Conservation (phyloP, 441 rosid genomes). For the Lepidium campestre region DNA sequence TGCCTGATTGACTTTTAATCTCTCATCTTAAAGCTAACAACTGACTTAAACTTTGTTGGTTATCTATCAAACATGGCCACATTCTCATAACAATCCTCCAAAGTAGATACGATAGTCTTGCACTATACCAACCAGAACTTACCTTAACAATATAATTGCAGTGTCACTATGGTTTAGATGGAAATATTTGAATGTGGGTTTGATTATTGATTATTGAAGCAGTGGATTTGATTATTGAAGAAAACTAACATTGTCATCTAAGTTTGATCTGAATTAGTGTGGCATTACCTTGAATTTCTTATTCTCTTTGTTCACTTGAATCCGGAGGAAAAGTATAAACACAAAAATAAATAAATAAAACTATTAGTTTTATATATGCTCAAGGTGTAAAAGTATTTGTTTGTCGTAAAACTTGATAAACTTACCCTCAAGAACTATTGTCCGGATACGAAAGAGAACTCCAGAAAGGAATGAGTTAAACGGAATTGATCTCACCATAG, state of each 20-base stretch:
- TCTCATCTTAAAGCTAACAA: neutral
- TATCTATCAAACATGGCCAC: neutral
- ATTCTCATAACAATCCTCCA: neutral
- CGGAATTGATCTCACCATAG: slow-evolving; percentile 89
- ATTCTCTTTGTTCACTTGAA: slow-evolving; percentile 98
- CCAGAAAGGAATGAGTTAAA: slow-evolving; percentile 96
- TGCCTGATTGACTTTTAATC: neutral
- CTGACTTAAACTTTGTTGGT: neutral
- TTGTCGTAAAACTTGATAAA: neutral
- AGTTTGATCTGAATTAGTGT: neutral
- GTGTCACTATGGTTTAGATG: neutral
- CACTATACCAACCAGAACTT: neutral
- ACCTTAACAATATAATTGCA: neutral
- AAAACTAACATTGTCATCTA: neutral
- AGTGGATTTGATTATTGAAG: neutral
- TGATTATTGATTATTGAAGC: neutral
- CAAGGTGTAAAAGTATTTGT: neutral
- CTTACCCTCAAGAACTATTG: slow-evolving; percentile 96
- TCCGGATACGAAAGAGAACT: slow-evolving; percentile 84
- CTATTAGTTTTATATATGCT: neutral
- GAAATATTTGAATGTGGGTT: neutral
- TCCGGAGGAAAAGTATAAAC: slow-evolving; percentile 80
- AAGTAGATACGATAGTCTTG: neutral
- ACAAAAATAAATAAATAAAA: neutral
- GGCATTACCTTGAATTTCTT: slow-evolving; percentile 82